These are phyloP conservation scores for Acer yangbiense DNA, from an alignment of 345 rosid genomes.

Conservation along the genomic window DNA sequence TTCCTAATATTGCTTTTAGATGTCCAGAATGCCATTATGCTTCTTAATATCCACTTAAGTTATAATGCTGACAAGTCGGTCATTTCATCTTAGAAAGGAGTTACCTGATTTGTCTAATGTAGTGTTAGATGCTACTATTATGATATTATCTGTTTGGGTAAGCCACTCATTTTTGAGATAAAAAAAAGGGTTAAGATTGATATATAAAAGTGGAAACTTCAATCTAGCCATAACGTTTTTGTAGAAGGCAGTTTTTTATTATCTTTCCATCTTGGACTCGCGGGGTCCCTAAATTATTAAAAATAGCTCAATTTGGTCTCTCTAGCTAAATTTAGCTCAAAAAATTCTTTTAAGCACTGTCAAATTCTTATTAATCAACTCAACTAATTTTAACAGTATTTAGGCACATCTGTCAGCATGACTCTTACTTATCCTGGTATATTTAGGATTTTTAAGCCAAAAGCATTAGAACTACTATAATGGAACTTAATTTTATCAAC, in stretches of 20 bases:
- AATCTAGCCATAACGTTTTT: too few species aligned
- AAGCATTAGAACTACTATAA: background rate
- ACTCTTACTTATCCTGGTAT: background rate
- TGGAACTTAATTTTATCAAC: background rate
- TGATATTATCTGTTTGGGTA: background rate
- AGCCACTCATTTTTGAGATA: background rate
- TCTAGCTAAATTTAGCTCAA: too few species aligned
- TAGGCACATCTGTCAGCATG: background rate
- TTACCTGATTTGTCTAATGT: background rate
- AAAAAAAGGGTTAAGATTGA: background rate
- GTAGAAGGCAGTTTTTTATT: too few species aligned
- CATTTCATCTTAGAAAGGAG: background rate
- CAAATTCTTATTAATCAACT: background rate
- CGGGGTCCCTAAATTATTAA: too few species aligned
- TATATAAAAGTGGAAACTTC: background rate
- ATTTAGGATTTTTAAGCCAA: background rate
- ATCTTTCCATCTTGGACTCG: too few species aligned
- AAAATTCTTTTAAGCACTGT: too few species aligned
- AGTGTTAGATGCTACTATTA: background rate
- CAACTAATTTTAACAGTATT: background rate
- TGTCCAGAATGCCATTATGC: background rate
- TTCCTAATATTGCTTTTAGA: background rate
- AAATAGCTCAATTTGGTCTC: too few species aligned
- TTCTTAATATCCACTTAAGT: background rate
- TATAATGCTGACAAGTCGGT: background rate